Evolutionary conservation across 2,329 filamentous ascomycete genomes (phyloP).

Genomic region (Paraphoma sp.): DNA sequence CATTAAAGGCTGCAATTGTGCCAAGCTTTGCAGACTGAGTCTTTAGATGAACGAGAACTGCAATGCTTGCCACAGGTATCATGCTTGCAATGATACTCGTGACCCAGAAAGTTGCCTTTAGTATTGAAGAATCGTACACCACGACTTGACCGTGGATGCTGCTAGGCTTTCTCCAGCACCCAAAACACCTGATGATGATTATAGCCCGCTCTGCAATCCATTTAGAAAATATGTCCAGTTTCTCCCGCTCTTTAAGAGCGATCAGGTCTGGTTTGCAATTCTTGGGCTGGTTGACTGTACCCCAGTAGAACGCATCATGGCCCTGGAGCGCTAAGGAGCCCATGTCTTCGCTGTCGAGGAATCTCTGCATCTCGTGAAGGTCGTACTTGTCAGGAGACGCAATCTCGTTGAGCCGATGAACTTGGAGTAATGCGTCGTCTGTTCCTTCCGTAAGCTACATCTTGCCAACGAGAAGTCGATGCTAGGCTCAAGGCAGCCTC

Average conservation of each 20-base stretch:
- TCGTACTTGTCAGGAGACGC: too few relatives aligned
- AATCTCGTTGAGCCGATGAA: too few relatives aligned
- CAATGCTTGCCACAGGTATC: constrained; percentile 19
- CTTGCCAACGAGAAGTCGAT: too few relatives aligned
- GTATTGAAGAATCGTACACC: constrained; percentile 5
- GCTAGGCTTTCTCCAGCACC: too few relatives aligned
- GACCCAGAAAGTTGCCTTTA: constrained; percentile 17
- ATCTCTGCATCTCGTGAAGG: too few relatives aligned
- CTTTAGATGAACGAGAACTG: constrained; percentile 5
- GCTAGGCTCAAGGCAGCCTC: too few relatives aligned
- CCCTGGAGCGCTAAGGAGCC: too few relatives aligned
- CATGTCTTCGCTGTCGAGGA: too few relatives aligned
- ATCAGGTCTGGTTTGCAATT: neutral
- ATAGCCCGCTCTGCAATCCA: neutral
- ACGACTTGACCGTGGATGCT: neutral
- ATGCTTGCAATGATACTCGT: constrained; percentile 18
- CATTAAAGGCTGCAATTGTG: constrained; percentile 21
- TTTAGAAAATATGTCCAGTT: neutral
- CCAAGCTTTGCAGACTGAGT: constrained; percentile 2
- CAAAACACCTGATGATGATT: neutral
- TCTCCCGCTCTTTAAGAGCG: neutral
- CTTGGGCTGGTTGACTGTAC: too few relatives aligned
- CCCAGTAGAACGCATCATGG: too few relatives aligned
- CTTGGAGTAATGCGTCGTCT: too few relatives aligned
- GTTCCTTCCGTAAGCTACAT: too few relatives aligned